A percentile compares a stretch with the other conserved stretches of the same genome.
Evolutionary conservation across 2,329 filamentous ascomycete species (phyloP).

Genomic region (Daldinia eschscholtzii): DNA sequence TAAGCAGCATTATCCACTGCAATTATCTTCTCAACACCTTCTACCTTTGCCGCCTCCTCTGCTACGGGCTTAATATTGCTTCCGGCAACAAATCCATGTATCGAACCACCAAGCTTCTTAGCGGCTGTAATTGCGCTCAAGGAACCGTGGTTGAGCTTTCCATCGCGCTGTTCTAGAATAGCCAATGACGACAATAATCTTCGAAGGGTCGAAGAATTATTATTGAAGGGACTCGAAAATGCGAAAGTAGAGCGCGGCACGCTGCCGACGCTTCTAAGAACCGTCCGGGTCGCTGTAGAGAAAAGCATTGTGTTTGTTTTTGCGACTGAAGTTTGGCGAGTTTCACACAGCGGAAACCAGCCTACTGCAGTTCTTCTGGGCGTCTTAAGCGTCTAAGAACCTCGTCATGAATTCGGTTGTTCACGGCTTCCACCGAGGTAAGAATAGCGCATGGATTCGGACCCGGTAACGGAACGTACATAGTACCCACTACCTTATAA

Average conservation of each 20-base stretch:
- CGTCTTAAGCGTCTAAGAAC: conserved; percentile 17
- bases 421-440: conserved; percentile 39
- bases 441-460: not conserved
- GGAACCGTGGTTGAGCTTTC: conserved; percentile 85
- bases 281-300: conserved; percentile 48
- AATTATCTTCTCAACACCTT: conserved; percentile 92
- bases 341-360: conserved; percentile 11
- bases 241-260: conserved; percentile 47
- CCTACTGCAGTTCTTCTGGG: conserved; percentile 6
- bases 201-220: conserved; percentile 66
- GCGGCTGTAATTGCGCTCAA: conserved; percentile 89
- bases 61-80: conserved; percentile 80
- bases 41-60: conserved; percentile 86
- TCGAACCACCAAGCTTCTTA: conserved; percentile 83
- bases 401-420: conserved; percentile 39
- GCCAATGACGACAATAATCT: conserved; percentile 89
- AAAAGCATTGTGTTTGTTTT: conserved; percentile 47
- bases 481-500: too few species aligned
- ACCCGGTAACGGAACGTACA: not conserved
- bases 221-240: conserved; percentile 50
- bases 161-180: conserved; percentile 91
- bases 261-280: conserved; percentile 44
- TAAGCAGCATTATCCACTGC: conserved; percentile 90
- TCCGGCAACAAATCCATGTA: conserved; percentile 91
- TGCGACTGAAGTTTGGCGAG: conserved; percentile 21